phyloP scores from a whole-genome alignment of 495 filamentous ascomycete species.

The Neurospora sp. region DNA sequence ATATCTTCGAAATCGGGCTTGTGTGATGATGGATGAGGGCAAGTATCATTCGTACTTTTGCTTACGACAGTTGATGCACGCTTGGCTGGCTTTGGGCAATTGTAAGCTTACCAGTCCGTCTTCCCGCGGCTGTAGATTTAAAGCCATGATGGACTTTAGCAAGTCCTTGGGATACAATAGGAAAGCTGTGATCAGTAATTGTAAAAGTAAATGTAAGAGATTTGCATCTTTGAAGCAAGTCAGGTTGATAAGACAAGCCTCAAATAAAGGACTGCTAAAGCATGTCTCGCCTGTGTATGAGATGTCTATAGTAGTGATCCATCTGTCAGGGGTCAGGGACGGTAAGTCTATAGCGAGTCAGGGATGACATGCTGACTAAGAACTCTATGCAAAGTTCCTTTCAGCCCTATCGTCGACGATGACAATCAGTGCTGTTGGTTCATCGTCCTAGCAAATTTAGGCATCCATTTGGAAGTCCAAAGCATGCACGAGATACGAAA shows the following conservation, averaged over 20 bases:
- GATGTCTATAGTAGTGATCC: neutral
- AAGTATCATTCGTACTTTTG: constrained; percentile 24
- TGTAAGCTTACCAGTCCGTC: neutral
- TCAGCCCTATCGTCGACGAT: neutral
- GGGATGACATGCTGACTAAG: neutral
- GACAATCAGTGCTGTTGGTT: neutral
- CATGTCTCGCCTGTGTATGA: neutral
- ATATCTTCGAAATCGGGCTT: neutral
- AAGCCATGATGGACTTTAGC: neutral
- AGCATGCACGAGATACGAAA: neutral
- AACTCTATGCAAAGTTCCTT: neutral
- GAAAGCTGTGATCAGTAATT: neutral
- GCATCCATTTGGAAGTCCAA: neutral
- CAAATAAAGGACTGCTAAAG: neutral
- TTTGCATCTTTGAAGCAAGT: neutral
- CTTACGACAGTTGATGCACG: constrained; percentile 21
- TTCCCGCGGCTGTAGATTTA: neutral
- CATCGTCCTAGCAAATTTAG: neutral
- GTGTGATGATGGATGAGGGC: neutral
- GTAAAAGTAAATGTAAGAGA: neutral
- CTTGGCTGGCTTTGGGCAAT: constrained; percentile 12
- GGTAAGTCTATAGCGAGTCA: neutral
- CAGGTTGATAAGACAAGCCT: neutral
- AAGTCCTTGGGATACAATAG: neutral
- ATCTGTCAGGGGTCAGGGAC: too few relatives aligned